Evolutionary conservation across 352 stramenopile species (phyloP).

Genomic region (Globisporangium radiosum): DNA sequence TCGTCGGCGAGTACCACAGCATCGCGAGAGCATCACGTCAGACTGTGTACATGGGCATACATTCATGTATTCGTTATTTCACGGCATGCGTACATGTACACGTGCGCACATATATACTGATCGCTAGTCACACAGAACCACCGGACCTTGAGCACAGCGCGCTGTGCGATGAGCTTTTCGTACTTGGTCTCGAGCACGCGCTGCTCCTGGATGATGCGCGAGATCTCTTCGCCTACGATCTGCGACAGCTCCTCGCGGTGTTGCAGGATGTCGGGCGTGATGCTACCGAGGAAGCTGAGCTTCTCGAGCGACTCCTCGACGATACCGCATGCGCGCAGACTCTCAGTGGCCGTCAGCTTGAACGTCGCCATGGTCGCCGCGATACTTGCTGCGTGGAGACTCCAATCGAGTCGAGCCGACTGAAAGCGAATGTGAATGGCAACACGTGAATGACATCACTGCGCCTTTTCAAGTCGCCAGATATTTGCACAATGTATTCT

Average conservation of each 20-base stretch:
- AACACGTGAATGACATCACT: too few species aligned
- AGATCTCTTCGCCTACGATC: slow-evolving; percentile 91
- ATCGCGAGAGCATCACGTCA: too few species aligned
- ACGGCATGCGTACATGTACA: background rate
- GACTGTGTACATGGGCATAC: too few species aligned
- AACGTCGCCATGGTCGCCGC: slow-evolving; percentile 16
- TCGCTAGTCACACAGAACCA: background rate
- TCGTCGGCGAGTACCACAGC: too few species aligned
- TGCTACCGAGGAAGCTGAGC: slow-evolving; percentile 85
- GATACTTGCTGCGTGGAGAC: too few species aligned
- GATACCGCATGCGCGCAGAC: slow-evolving; percentile 65
- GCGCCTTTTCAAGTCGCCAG: too few species aligned
- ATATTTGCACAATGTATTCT: too few species aligned
- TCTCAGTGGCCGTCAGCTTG: slow-evolving; percentile 66
- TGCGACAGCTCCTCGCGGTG: slow-evolving; percentile 90
- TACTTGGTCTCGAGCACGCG: slow-evolving; percentile 82
- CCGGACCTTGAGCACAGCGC: slow-evolving; percentile 73
- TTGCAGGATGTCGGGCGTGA: slow-evolving; percentile 89
- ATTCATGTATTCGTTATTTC: too few species aligned
- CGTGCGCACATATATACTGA: background rate
- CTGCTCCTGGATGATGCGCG: slow-evolving; percentile 90
- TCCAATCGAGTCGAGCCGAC: too few species aligned
- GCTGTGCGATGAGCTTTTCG: slow-evolving; percentile 86
- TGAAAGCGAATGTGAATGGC: too few species aligned
- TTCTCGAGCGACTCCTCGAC: slow-evolving; percentile 90